These are phyloP conservation scores for Guyanaporus albipodus DNA, from an alignment of 768 basidiomycete genomes.

Conservation along the genomic window DNA sequence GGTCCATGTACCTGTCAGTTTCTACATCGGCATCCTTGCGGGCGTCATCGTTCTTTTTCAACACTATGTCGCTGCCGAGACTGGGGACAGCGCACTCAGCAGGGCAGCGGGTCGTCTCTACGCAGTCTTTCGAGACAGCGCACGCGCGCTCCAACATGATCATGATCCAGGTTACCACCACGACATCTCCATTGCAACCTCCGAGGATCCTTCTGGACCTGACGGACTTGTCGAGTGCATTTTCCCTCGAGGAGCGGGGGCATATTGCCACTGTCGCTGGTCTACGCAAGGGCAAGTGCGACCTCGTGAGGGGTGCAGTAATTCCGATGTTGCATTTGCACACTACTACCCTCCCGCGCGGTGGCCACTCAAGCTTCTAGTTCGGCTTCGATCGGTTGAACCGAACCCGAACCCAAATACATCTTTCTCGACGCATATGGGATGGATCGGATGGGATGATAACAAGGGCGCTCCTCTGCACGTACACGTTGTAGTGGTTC, in stretches of 20 bases:
- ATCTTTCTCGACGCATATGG: not conserved
- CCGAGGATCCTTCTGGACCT: too few species aligned
- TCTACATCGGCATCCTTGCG: constrained; percentile 19
- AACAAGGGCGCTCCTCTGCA: not conserved
- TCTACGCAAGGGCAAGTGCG: not conserved
- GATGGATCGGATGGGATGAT: not conserved
- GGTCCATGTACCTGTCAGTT: constrained; percentile 10
- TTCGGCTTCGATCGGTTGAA: not conserved
- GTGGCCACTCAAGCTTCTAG: too few species aligned
- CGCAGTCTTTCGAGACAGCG: constrained; percentile 7
- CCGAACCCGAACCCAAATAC: too few species aligned
- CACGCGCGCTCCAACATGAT: constrained; percentile 2
- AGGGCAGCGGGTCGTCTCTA: constrained; percentile 19
- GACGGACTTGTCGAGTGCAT: too few species aligned
- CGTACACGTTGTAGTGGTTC: constrained; percentile 9
- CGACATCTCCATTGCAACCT: too few species aligned
- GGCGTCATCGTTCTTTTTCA: constrained; percentile 18
- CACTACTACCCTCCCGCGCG: not conserved
- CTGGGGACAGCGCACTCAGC: constrained; percentile 17
- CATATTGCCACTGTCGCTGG: constrained; percentile 9
- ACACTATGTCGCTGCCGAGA: constrained; percentile 13
- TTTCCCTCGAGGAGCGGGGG: too few species aligned
- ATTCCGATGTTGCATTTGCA: not conserved
- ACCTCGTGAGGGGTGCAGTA: constrained; percentile 1
- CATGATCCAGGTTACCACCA: too few species aligned